Conservation (phyloP, 1,284 basidiomycete species). For the Mycena sp. region DNA sequence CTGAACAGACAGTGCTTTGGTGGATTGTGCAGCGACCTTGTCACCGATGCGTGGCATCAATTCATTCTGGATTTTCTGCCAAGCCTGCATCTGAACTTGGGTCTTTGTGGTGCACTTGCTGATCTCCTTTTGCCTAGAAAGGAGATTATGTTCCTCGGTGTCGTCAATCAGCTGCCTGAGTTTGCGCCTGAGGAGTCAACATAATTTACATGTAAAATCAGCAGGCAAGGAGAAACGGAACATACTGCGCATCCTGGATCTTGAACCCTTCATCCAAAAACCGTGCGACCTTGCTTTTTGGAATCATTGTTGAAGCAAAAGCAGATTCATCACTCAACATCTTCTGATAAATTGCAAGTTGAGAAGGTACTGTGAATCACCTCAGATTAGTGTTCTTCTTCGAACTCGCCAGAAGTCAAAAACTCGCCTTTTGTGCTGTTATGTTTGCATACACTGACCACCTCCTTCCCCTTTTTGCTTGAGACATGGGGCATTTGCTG, state of each 20-base stretch:
- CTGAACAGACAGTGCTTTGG: background rate
- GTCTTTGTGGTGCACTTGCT: background rate
- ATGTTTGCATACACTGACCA: constrained; percentile 8
- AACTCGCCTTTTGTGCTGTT: constrained; percentile 1
- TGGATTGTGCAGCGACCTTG: background rate
- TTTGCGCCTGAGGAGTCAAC: background rate
- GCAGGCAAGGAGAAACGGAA: too few species aligned
- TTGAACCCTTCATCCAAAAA: constrained; percentile 5
- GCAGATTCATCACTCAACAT: background rate
- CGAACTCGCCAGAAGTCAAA: too few species aligned
- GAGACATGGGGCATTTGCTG: background rate
- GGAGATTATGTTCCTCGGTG: constrained; percentile 8
- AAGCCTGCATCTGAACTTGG: background rate
- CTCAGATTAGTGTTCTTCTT: too few species aligned
- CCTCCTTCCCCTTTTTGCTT: background rate
- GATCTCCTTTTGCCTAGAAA: background rate
- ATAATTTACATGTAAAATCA: too few species aligned
- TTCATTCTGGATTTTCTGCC: background rate
- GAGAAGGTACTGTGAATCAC: too few species aligned
- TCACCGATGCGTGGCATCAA: constrained; percentile 4
- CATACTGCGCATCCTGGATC: constrained; percentile 3
- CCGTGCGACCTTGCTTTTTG: too few species aligned
- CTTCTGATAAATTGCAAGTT: constrained; percentile 4
- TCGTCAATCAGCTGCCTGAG: background rate
- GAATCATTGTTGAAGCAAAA: constrained; percentile 3